phyloP scores from a whole-genome alignment of 2,329 filamentous ascomycete genomes.

The Colletotrichum sp. region DNA sequence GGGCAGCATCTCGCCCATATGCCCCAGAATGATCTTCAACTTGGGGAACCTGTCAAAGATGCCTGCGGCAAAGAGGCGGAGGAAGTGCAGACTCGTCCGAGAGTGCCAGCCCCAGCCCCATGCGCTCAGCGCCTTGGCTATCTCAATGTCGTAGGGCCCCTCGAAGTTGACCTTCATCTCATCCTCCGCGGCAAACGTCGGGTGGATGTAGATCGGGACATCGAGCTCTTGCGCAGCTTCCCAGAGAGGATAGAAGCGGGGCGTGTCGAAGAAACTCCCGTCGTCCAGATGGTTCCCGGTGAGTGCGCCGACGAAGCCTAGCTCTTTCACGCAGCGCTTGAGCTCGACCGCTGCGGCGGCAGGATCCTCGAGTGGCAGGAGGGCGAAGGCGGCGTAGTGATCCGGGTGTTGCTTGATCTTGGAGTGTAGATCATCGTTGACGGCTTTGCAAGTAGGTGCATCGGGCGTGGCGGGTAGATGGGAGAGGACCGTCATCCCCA shows the following conservation, averaged over 20 bases:
- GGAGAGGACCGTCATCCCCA: neutral
- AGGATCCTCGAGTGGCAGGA: constrained; percentile 23
- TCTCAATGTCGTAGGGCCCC: constrained; percentile 53
- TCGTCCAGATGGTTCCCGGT: constrained; percentile 24
- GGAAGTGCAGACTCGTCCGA: constrained; percentile 30
- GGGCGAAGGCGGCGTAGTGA: constrained; percentile 29
- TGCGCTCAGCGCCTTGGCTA: constrained; percentile 64
- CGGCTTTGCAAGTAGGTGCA: neutral
- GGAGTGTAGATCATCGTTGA: constrained; percentile 4
- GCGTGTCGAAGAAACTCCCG: constrained; percentile 33
- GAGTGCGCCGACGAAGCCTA: constrained; percentile 37
- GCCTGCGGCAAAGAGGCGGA: constrained; percentile 37
- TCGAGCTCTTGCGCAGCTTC: constrained; percentile 46
- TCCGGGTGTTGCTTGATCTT: constrained; percentile 29
- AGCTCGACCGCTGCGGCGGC: constrained; percentile 32
- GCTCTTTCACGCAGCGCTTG: constrained; percentile 29
- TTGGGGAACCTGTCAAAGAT: constrained; percentile 40
- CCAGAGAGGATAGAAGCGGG: constrained; percentile 32
- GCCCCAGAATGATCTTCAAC: constrained; percentile 43
- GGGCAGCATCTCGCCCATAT: constrained; percentile 54
- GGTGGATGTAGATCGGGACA: constrained; percentile 58
- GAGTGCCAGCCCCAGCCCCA: constrained; percentile 16
- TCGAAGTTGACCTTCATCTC: constrained; percentile 4
- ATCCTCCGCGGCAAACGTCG: constrained; percentile 28
- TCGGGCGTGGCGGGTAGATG: neutral